Evolutionary conservation across 257 asterid species (phyloP), one percentile per base, ranked within the genome.

Genomic region (Forsythia suspensa): DNA sequence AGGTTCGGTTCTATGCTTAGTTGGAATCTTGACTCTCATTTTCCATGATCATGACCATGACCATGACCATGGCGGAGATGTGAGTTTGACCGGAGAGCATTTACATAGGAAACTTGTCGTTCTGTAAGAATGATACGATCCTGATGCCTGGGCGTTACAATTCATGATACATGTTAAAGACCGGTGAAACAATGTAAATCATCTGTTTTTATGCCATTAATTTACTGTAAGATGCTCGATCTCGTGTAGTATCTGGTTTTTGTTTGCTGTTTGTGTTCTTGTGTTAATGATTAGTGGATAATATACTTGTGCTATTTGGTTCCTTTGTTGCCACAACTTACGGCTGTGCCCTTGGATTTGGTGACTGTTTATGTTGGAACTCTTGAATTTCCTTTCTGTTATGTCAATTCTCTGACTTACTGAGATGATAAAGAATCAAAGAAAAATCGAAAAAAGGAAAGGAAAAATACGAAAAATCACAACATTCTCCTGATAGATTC

Each of bases 1-100:
- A 8, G 99, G 98, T 65, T 94, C 97, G 3, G 98, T 96, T 55
- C 88, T 94, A 36, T 93, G 98, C 84, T 76, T 94, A 63, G 99
- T 94, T 11, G 98, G 99, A 73, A 73, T 96, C 72, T 81, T 96
- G 87, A 96, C 97, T 73, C 98, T 96, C 71, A 71, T 96, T 78
- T 94, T 96, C 82, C 99, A 92, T 16, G 88, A 94, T 83, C 96
- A 95, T 73, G 89, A 48, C 11, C 65, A 55, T 59, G 34, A 63
- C 59, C 59, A 51, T 51, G 59, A 85, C 34, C 34, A 29, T 29
- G 34, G 34, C 34, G 91, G 82, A 3, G 86, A 86, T 69, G 71
- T 8, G 75, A 57, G 82, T 76, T 81, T 87, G 6, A 73, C 84
- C 0, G 92, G 85, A 71, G 88, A 78, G 40, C 89, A 86, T 79